Evolutionary conservation across 2,329 filamentous ascomycete genomes (phyloP).

Genomic region (Capronia epimyces): DNA sequence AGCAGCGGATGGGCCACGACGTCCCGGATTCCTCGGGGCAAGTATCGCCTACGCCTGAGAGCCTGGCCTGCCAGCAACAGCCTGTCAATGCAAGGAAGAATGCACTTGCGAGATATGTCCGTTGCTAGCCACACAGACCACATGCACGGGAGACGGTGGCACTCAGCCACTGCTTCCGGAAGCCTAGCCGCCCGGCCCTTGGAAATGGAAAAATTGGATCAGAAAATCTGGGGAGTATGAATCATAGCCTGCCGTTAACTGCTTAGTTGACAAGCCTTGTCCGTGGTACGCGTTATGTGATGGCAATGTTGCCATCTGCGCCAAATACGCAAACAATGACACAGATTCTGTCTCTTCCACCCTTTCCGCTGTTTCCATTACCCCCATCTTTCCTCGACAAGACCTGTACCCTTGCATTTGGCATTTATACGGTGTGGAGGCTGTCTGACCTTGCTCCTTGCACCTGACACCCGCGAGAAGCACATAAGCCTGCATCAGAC

Average conservation of each 20-base stretch:
- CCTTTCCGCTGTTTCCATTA: conserved; percentile 25
- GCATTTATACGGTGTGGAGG: conserved; percentile 15
- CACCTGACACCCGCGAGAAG: neutral
- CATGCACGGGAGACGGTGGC: neutral
- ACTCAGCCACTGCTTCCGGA: neutral
- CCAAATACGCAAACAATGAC: conserved; percentile 24
- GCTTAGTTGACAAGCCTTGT: conserved; percentile 23
- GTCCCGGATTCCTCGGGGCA: too few species aligned
- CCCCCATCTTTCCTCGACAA: conserved; percentile 26
- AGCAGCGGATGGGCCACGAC: too few species aligned
- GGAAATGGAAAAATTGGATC: neutral
- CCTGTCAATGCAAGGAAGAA: neutral
- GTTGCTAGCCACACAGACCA: neutral
- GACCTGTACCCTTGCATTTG: neutral
- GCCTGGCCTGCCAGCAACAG: neutral
- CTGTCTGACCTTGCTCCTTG: conserved; percentile 6
- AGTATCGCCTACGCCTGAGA: too few species aligned
- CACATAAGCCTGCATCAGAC: conserved; percentile 1
- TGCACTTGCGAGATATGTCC: neutral
- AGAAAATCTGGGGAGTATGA: conserved; percentile 15
- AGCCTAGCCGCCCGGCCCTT: neutral
- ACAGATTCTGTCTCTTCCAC: conserved; percentile 15
- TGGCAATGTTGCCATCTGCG: conserved; percentile 8
- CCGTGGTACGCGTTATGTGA: conserved; percentile 18
- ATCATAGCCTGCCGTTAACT: conserved; percentile 26